Base-by-base conservation (phyloP, 371 early-diverging fungal genomes). In the Synchytrium microbalum region DNA sequence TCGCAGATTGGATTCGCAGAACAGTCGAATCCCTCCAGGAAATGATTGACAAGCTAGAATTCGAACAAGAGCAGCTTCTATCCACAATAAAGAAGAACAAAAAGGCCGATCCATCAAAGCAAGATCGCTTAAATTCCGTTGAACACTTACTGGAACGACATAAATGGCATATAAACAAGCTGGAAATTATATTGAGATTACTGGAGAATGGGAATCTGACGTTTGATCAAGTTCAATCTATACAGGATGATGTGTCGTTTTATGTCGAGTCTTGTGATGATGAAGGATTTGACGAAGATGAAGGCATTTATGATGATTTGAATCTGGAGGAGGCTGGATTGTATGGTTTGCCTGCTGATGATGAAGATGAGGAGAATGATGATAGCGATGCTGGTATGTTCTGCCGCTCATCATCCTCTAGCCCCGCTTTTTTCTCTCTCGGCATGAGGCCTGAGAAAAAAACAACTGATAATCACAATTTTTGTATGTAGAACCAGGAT, bases 221-320 rank as follows among this genome's bases (percentile, higher is more conserved):
- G n/a, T 73, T 88, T 2, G 95, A 95, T 10, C 80, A 86, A 80
- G 86, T 89, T 27, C 68, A 79, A 70, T 81, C 66, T 26, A 86
- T 95, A 67, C 83, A 88, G 69, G 96, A 96, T 38, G 84, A 87
- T 59, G 86, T 97, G 19, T 83, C 86, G 53, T 95, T 92, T 70
- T 97, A 96, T 71, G 87, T 93, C 0, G 93, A 95, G 53, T 75
- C 72, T 62, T 92, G 93, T 75, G 84, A 87, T 75, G 92, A 93
- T 19, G 88, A 87, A 25, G 92, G 91, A 67, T 95, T 92, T 75
- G 87, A 84, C 53, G 96, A 96, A 67, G 89, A 95, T 67, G 95
- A 94, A 65, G 84, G 76, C 57, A 83, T 97, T 25, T 97, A 97
- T 74, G 93, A 96, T 63, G 92, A 93, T 30, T 72, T 97, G 67